A percentile compares a stretch with the other conserved stretches of the same genome.
These are phyloP conservation scores for Echeveria elegans DNA, from an alignment of 164 flowering plant genomes.

Conservation along the genomic window DNA sequence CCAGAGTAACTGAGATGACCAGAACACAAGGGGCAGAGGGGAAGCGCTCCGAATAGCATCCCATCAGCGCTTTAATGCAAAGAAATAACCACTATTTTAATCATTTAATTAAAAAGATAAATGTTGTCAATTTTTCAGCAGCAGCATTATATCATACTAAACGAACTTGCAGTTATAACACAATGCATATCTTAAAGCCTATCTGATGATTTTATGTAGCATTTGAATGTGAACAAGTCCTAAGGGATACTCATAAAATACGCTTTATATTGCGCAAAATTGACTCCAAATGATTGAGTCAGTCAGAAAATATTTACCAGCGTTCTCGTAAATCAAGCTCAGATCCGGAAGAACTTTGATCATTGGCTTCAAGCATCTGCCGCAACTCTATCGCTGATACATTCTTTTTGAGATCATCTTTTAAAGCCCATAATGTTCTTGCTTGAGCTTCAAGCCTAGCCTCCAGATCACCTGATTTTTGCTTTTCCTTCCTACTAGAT, in stretches of 20 bases:
- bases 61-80: conserved; percentile 70
- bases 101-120: background rate
- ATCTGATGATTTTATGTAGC: background rate
- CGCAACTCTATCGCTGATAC: conserved; percentile 70
- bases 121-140: too few species aligned
- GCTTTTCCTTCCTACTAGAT: conserved; percentile 14
- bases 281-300: background rate
- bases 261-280: background rate
- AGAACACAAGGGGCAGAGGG: conserved; percentile 65
- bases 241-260: background rate
- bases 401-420: conserved; percentile 77
- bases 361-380: conserved; percentile 84
- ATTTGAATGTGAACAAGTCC: background rate
- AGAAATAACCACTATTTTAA: background rate
- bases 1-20: conserved; percentile 64
- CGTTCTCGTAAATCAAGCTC: conserved; percentile 83
- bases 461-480: conserved; percentile 25
- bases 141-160: too few species aligned
- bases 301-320: conserved; percentile 42
- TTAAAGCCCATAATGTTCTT: conserved; percentile 67
- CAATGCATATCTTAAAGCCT: too few species aligned
- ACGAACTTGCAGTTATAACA: too few species aligned
- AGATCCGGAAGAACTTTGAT: conserved; percentile 71
- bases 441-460: conserved; percentile 54
- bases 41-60: conserved; percentile 90